Percentiles rank a stretch among this genome's conserved stretches.
Conservation (phyloP, 192 early-diverging fungal genomes). For the Coemansia sp. region DNA sequence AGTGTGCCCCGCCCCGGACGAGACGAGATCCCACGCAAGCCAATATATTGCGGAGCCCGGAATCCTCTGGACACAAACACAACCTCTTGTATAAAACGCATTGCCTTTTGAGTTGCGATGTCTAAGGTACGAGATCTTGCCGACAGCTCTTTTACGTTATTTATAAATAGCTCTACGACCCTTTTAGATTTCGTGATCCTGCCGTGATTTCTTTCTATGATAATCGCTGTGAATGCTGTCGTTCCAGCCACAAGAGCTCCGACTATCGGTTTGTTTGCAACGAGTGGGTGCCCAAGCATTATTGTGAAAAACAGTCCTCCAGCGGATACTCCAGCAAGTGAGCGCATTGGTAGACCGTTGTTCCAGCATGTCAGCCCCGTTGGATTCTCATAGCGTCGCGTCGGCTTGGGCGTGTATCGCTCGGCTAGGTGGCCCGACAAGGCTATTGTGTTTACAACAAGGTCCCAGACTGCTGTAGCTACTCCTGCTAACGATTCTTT, state of each 20-base stretch:
- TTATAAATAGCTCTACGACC: not conserved
- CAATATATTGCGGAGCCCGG: conserved; percentile 16
- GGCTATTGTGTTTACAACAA: conserved; percentile 6
- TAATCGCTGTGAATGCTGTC: not conserved
- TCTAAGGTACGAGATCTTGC: conserved; percentile 23
- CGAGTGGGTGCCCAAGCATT: not conserved
- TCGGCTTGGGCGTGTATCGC: conserved; percentile 28
- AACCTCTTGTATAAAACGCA: conserved; percentile 32
- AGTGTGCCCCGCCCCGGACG: conserved; percentile 16
- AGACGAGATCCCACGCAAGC: not conserved
- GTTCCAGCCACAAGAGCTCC: not conserved
- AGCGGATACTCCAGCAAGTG: not conserved
- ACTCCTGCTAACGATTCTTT: not conserved
- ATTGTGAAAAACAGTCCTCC: not conserved
- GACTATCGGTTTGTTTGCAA: not conserved
- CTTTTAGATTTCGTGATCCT: not conserved
- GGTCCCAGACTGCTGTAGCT: not conserved
- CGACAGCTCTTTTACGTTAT: not conserved
- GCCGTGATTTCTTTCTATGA: not conserved
- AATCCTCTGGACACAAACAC: conserved; percentile 32
- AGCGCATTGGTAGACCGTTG: not conserved
- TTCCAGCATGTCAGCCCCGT: not conserved
- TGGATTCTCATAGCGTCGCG: not conserved
- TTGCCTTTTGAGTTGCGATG: conserved; percentile 17
- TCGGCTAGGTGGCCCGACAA: conserved; percentile 32